Base-by-base conservation (phyloP, 2,329 filamentous ascomycete genomes). In the Emmonsiellopsis sp. region DNA sequence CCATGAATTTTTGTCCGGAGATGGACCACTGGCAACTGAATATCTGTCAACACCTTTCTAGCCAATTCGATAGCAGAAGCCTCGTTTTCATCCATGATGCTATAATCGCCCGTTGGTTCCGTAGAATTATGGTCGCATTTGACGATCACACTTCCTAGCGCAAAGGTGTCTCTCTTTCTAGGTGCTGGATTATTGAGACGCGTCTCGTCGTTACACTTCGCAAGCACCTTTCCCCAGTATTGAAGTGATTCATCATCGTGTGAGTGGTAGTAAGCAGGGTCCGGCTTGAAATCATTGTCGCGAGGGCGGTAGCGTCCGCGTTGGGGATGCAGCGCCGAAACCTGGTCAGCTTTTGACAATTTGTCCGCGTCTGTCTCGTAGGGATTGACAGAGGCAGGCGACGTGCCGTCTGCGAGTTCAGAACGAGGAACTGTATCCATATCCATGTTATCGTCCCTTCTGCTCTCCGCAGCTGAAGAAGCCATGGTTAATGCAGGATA, bases 61-160 rank as follows among this genome's bases (percentile, higher is more conserved):
- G 63, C 69, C 47, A 70, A 66, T 32, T 60, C 66, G 30, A 68
- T 63, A 3, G 70, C 65, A 20, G 57, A 62, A 26, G 67, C 50
- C 53, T 71, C 70, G 55, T 73, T 73, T 38, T 62, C 65, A 59
- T 73, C 71, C 31, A 63, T 56, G 31, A 59, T 62, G 6, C 66
- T 59, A 41, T 69, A 66, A n/a, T 64, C 60, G 6, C 61, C 59
- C 32, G 59, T 54, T 15, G 59, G 61, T n/a, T 62, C 57, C 7
- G 59, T 58, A 30, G 57, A 45, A 47, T 66, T 41, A 34, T 60
- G 58, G 52, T 72, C 70, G 20, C 71, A 63, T 55, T 67, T 61
- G 51, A 73, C 65, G 30, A 71, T 63, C 40, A 72, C 60, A 50
- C 64, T 68, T 40, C 70, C 70, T 37, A 62, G 59, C 54, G 66